Evolutionary conservation across 495 filamentous ascomycete species (phyloP).

Genomic region (Tuber calosporum): DNA sequence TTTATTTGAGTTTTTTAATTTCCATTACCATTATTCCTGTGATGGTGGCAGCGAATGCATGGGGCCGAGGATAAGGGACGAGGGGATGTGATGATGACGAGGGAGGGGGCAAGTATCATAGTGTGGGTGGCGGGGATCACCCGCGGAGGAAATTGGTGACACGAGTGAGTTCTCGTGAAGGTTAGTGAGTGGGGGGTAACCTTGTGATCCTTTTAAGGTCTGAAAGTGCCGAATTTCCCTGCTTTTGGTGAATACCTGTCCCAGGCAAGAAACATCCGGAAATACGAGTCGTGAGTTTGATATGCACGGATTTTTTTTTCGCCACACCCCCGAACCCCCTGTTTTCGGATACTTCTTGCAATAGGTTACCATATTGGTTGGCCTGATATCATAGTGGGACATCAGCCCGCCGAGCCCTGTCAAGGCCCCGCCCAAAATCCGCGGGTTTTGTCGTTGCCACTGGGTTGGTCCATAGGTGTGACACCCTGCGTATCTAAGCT

Average conservation of each 20-base stretch:
- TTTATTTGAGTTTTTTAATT: no score
- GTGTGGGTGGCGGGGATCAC: background rate
- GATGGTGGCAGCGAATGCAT: background rate
- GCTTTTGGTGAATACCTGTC: background rate
- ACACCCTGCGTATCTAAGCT: background rate
- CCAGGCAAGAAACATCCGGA: no score
- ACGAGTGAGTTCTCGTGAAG: constrained; percentile 2
- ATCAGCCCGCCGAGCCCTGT: background rate
- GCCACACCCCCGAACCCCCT: no score
- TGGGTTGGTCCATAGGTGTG: background rate
- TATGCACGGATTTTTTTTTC: no score
- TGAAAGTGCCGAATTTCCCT: background rate
- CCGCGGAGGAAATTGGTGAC: background rate
- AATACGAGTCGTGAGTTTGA: no score
- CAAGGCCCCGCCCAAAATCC: background rate
- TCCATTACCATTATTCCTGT: no score
- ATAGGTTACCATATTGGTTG: background rate
- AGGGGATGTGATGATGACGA: background rate
- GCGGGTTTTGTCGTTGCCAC: background rate
- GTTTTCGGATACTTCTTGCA: no score
- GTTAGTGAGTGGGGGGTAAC: background rate
- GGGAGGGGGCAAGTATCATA: no score
- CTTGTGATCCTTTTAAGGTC: background rate
- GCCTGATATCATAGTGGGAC: background rate
- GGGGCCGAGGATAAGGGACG: background rate